These are phyloP conservation scores for Solanum medicagineum DNA, from an alignment of 257 asterid species.

Conservation along the genomic window DNA sequence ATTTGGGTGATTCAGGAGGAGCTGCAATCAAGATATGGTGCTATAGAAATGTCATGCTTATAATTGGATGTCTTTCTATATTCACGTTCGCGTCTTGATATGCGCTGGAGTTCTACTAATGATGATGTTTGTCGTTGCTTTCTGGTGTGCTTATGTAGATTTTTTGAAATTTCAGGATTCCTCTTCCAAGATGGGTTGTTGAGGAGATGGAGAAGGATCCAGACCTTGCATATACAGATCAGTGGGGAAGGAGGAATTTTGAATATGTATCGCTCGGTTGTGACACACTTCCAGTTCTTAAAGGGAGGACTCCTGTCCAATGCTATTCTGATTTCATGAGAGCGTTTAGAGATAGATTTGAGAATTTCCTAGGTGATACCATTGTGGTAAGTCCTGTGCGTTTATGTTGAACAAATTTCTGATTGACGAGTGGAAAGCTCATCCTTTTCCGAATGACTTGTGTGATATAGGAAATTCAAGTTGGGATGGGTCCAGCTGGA, in stretches of 20 bases:
- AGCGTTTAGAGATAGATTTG: conserved; percentile 64
- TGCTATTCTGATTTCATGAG: conserved; percentile 89
- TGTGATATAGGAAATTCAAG: conserved; percentile 74
- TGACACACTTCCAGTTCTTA: conserved; percentile 76
- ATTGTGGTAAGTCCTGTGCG: conserved; percentile 34
- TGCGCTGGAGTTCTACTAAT: background rate
- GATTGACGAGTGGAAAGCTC: background rate
- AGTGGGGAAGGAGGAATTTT: conserved; percentile 88
- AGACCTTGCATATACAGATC: conserved; percentile 90
- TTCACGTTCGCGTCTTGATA: background rate
- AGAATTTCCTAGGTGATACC: conserved; percentile 67
- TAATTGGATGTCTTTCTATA: background rate
- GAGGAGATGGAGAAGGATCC: conserved; percentile 87
- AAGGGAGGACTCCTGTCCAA: conserved; percentile 83
- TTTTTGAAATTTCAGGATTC: conserved; percentile 43
- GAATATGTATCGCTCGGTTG: conserved; percentile 90
- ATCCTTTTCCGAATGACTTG: background rate
- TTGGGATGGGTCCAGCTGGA: conserved; percentile 98
- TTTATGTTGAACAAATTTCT: background rate
- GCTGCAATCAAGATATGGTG: background rate
- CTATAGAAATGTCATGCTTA: background rate
- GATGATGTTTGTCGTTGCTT: background rate
- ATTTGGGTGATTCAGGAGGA: background rate
- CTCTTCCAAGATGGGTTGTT: conserved; percentile 80
- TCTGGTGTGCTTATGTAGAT: background rate